phyloP scores from a whole-genome alignment of 805 yeast genomes.

The Ogataea corticis region DNA sequence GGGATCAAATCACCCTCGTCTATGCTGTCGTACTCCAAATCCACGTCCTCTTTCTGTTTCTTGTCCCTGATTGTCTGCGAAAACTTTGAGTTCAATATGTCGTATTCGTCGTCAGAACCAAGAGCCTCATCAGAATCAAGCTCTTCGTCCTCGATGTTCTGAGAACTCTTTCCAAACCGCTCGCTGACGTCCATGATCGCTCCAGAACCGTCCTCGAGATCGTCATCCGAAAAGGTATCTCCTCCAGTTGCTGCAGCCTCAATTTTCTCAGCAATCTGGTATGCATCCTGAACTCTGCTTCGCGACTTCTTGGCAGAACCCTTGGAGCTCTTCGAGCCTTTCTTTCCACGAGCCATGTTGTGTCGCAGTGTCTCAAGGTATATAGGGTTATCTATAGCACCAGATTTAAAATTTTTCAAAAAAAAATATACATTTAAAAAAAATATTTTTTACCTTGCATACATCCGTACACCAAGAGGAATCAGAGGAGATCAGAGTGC shows the following conservation, averaged over 20 bases:
- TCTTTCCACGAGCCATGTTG: conserved; percentile 3
- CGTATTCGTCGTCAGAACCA: conserved; percentile 76
- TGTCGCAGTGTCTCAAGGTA: background rate
- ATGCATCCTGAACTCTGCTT: conserved; percentile 27
- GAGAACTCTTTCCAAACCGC: conserved; percentile 27
- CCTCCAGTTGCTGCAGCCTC: conserved; percentile 15
- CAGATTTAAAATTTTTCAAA: background rate
- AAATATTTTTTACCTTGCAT: background rate
- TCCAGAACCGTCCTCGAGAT: conserved; percentile 12
- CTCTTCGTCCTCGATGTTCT: conserved; percentile 39
- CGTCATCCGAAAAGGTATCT: conserved; percentile 13
- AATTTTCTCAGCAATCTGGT: conserved; percentile 30
- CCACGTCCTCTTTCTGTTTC: conserved; percentile 46
- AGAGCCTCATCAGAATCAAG: conserved; percentile 78
- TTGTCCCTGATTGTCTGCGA: conserved; percentile 69
- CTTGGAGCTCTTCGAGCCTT: background rate
- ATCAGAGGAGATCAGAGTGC: too few species aligned
- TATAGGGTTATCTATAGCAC: background rate
- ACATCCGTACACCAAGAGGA: background rate
- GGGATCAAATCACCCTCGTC: conserved; percentile 77
- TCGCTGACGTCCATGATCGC: conserved; percentile 38
- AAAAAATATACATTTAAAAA: too few species aligned
- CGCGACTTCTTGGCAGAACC: conserved; percentile 2
- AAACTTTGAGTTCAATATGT: conserved; percentile 60
- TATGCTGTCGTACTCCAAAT: conserved; percentile 68